phyloP scores from a whole-genome alignment of 78 protist genomes.

The slime mould (Dictyostelium discoideum) region dicty_2.7 NC_007089.4:3867501-3868000 shows the following conservation, averaged over 20 bases:
- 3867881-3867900: neutral
- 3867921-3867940: neutral
- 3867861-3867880: constrained; percentile 5
- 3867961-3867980: neutral
- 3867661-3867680: constrained; percentile 35
- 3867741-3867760: constrained; percentile 22
- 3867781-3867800: neutral
- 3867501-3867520: neutral
- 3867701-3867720: neutral
- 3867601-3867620: neutral
- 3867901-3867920: constrained; percentile 26
- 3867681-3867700: constrained; percentile 29
- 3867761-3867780: constrained; percentile 15
- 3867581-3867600: neutral
- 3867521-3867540: neutral
- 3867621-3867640: neutral
- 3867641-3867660: constrained; percentile 19
- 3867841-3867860: neutral
- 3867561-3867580: neutral
- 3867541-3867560: neutral
- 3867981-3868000: neutral
- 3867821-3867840: too few relatives aligned
- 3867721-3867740: constrained; percentile 4
- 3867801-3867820: too few relatives aligned
- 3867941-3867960: neutral